Base-by-base conservation (phyloP, 495 filamentous ascomycete genomes). In the Terfezia boudieri region DNA sequence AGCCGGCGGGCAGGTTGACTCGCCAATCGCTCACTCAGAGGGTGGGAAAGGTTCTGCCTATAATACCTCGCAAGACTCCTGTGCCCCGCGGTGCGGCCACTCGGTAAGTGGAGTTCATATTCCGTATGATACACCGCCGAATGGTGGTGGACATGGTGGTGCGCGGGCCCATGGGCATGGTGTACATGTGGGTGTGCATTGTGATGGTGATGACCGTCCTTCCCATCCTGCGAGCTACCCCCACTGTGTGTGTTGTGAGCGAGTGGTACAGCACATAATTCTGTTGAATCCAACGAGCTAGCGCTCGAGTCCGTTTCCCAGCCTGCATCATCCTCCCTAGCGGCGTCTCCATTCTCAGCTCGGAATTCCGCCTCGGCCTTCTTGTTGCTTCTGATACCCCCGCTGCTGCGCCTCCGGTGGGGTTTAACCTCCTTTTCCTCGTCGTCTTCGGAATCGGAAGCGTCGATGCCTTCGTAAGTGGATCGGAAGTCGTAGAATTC, bases 401-500 rank as follows among this genome's bases (percentile, higher is more conserved):
- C 58, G 73, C 72, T 10, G 66, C 70, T 46, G 9, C 73, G 74
- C 17, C 14, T 14, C 14, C 41, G 41, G 12, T 14, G 12, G 0
- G 81, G 69, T 58, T 78, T 82, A 51, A 75, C 78, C 23, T 76
- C 76, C 37, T 69, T 70, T 50, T 67, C 60, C 12, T 68, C 67
- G 26, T 68, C 66, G n/a, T 64, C 67, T 35, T 68, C 70, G 0
- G 72, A 71, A n/a, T 72, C 70, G 9, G 68, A 69, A 51, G 76
- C 73, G 9, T 78, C 74, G 36, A 80, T 77, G 11, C 78, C 80
- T 0, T 85, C 86, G 67, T 99, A 99, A 4, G 90, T 92, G 68
- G 80, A 81, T 54, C 82, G 73, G 76, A 99, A 99, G 66, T 99
- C 92, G 70, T 96, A 99, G 70, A 84, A 96, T 49, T 96, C 83